phyloP scores from a whole-genome alignment of 2,329 filamentous ascomycete species.

The Fusarium fujikuroi region DNA sequence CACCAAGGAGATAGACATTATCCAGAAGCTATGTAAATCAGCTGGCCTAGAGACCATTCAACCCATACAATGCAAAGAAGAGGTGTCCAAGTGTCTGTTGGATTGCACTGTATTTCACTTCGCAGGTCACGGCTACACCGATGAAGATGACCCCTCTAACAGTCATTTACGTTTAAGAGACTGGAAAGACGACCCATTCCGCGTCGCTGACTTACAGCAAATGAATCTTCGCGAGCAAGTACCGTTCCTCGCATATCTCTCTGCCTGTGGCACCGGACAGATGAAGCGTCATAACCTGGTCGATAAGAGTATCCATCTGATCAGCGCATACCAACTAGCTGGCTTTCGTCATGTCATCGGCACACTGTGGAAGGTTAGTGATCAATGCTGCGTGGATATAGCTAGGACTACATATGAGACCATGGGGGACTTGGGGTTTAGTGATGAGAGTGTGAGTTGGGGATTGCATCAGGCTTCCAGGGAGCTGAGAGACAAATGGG shows the following conservation, averaged over 20 bases:
- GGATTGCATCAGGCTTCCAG: rapidly evolving
- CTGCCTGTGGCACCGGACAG: not conserved
- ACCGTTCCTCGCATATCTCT: rapidly evolving
- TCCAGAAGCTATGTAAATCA: rapidly evolving
- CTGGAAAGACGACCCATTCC: rapidly evolving
- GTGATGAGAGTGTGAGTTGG: rapidly evolving
- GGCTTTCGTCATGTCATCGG: not conserved
- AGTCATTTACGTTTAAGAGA: rapidly evolving
- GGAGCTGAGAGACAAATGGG: not conserved
- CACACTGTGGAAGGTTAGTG: not conserved
- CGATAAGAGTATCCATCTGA: rapidly evolving
- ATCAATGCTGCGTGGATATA: not conserved
- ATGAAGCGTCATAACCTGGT: not conserved
- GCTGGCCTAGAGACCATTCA: rapidly evolving
- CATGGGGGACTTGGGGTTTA: rapidly evolving
- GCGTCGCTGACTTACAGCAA: rapidly evolving
- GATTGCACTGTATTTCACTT: not conserved
- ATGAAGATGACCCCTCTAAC: not conserved
- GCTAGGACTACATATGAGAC: not conserved
- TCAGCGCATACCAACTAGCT: not conserved
- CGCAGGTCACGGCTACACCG: not conserved
- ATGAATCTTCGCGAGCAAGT: not conserved
- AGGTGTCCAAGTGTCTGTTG: rapidly evolving
- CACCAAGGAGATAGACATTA: rapidly evolving
- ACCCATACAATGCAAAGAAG: rapidly evolving